phyloP scores from a whole-genome alignment of 2,329 filamentous ascomycete genomes.

The Cyanodermella asteris region DNA sequence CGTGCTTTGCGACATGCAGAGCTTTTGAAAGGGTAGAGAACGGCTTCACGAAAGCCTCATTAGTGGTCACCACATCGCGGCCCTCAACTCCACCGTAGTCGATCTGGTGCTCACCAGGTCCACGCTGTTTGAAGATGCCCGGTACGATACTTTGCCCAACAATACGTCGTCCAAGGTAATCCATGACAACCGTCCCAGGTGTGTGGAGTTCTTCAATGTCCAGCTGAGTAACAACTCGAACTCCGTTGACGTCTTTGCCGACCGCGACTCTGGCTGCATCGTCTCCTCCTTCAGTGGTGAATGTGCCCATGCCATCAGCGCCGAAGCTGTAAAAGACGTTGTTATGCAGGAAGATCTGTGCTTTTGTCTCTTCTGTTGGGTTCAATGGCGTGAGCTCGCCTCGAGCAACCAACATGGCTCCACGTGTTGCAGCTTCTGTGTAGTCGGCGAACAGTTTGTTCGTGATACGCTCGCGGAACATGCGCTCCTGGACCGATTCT shows the following conservation, averaged over 20 bases:
- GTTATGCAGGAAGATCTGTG: slow-evolving; percentile 98
- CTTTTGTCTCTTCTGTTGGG: slow-evolving; percentile 76
- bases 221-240: slow-evolving; percentile 87
- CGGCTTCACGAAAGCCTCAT: slow-evolving; percentile 61
- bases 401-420: slow-evolving; percentile 74
- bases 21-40: slow-evolving; percentile 85
- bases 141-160: slow-evolving; percentile 96
- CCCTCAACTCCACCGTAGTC: slow-evolving; percentile 97
- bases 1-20: slow-evolving; percentile 77
- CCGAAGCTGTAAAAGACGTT: slow-evolving; percentile 99
- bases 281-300: slow-evolving; percentile 86
- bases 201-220: slow-evolving; percentile 90
- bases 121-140: slow-evolving; percentile 95
- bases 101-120: slow-evolving; percentile 94
- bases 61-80: slow-evolving; percentile 80
- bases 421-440: slow-evolving; percentile 80
- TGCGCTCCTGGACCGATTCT: slow-evolving; percentile 81
- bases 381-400: slow-evolving; percentile 88
- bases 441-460: slow-evolving; percentile 97
- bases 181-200: slow-evolving; percentile 84
- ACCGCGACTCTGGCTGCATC: slow-evolving; percentile 91
- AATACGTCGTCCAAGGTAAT: slow-evolving; percentile 91
- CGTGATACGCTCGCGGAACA: slow-evolving; percentile 82
- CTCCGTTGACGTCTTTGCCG: slow-evolving; percentile 86
- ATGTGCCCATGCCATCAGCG: slow-evolving; percentile 90